phyloP scores from a whole-genome alignment of 1,284 basidiomycete species.

The Tilletia setariae region DNA sequence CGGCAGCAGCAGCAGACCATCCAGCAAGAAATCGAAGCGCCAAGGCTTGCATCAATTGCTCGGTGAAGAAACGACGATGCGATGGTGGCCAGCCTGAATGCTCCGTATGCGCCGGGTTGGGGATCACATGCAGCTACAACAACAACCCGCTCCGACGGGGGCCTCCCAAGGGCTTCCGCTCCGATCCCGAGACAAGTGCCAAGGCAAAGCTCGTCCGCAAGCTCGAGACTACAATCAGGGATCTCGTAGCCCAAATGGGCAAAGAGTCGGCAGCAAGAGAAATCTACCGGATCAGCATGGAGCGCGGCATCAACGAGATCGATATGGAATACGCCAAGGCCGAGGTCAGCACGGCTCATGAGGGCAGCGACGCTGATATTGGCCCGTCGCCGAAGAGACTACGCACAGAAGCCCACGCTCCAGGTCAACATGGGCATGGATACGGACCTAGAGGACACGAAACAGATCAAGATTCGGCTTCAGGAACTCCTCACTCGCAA shows the following conservation, averaged over 20 bases:
- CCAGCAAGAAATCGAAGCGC: conserved; percentile 23
- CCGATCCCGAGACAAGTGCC: conserved; percentile 40
- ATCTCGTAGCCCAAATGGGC: conserved; percentile 38
- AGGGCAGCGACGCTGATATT: conserved; percentile 17
- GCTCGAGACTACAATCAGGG: conserved; percentile 44
- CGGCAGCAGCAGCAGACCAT: too few species aligned
- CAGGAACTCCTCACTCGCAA: neutral
- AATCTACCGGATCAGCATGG: conserved; percentile 32
- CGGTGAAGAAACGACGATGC: conserved; percentile 44
- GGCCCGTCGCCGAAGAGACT: neutral
- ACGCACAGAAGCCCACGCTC: conserved; percentile 4
- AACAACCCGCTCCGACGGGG: conserved; percentile 38
- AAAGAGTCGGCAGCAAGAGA: conserved; percentile 33
- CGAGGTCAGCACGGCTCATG: neutral
- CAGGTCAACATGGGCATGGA: neutral
- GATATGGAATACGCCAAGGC: conserved; percentile 12
- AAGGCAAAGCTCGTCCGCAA: conserved; percentile 36
- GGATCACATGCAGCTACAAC: conserved; percentile 43
- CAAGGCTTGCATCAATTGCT: conserved; percentile 44
- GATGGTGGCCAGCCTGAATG: conserved; percentile 41
- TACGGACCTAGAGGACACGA: neutral
- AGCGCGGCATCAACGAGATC: conserved; percentile 28
- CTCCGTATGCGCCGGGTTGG: conserved; percentile 41
- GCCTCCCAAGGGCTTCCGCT: conserved; percentile 46
- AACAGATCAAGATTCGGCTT: neutral